A percentile compares a stretch with the other conserved stretches of the same genome.
Evolutionary conservation across 208 protist species (phyloP).

Genomic region (Leishmania aethiopica): DNA sequence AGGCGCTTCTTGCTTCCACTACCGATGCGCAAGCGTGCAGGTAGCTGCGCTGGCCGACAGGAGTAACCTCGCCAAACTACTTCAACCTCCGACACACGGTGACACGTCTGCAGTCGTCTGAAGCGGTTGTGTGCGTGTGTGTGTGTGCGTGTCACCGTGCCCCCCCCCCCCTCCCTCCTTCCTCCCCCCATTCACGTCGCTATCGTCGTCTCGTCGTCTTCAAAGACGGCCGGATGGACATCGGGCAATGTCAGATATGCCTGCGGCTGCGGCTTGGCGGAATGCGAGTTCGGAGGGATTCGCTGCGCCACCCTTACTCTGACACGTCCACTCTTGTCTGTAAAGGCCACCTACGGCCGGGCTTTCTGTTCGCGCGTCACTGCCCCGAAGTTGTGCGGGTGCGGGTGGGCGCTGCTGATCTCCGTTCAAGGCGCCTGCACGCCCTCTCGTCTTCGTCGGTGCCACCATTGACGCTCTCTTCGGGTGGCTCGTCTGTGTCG

Average conservation of each 20-base stretch:
- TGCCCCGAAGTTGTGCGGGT: background rate
- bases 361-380: background rate
- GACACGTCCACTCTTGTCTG: background rate
- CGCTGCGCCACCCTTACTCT: background rate
- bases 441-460: background rate
- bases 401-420: background rate
- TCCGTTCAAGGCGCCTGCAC: background rate
- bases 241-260: background rate
- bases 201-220: background rate
- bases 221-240: background rate
- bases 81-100: background rate
- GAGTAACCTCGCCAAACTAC: background rate
- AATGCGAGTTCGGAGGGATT: background rate
- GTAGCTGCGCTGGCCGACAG: background rate
- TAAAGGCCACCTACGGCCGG: background rate
- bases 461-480: background rate
- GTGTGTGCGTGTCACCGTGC: background rate
- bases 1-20: too few relatives aligned
- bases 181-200: too few relatives aligned
- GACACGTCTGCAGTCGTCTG: background rate
- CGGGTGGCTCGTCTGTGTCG: background rate
- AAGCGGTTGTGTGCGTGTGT: background rate
- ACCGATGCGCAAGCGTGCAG: background rate
- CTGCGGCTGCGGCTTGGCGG: background rate
- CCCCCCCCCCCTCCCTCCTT: background rate